Base-by-base conservation (phyloP, 371 early-diverging fungal genomes). In the Encephalitozoon romaleae region DNA sequence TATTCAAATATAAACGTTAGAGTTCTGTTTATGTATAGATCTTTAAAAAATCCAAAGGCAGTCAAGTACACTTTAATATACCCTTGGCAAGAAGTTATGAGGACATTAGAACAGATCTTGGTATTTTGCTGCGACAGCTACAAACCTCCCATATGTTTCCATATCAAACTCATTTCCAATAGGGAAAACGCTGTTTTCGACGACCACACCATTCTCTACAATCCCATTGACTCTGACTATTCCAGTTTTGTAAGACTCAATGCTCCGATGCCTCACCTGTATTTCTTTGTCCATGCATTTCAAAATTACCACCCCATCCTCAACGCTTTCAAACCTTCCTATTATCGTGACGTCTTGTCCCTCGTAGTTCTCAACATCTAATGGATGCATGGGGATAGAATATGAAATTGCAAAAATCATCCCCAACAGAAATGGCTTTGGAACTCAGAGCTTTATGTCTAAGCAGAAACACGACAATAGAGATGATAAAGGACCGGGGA, bases 401-500 rank as follows among this genome's bases (percentile, higher is more conserved):
- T 59, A 59, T 59, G 34, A 59, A 34, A 34, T 18, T 12, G 21
- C n/a, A 59, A 59, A 59, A 59, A 34, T 11, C 30, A 59, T 59
- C 52, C 52, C 52, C 30, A 30, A 8, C 39, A n/a, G 38, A 47
- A 43, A 73, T 73, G 73, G 47, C 73, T 21, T 76, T 69, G 43
- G 72, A 76, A 38, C 30, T 71, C 12, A n/a, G 81, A 12, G 73
- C 76, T 67, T 52, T 82, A 9, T 84, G 76, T 67, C 67, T 82
- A 11, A 72, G 79, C 66, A 75, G 81, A 76, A 82, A 82, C 21
- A 83, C 83, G 38, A 18, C 81, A 9, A 74, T 80, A 74, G 79
- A 85, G 67, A 81, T 85, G 82, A 51, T 81, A 55, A 71, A 49
- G 26, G 74, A 74, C 25, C 42, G 85, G 21, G 83, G 81, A 67